Base-by-base conservation (phyloP, 1,284 basidiomycete genomes). In the Somion occarium region DNA sequence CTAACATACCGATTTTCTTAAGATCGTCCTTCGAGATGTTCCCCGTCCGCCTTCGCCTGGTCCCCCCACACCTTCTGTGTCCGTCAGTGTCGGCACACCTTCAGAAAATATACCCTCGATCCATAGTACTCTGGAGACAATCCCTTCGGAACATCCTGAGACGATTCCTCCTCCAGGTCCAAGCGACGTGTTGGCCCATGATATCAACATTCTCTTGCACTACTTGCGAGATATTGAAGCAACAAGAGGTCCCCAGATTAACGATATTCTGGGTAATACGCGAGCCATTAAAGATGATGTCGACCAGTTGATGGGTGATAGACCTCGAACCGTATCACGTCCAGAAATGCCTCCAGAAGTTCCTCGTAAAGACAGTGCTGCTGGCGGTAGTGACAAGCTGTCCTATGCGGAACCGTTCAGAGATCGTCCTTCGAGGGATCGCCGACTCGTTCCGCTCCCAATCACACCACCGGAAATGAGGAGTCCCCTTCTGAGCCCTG, bases 161-260 rank as follows among this genome's bases (percentile, higher is more conserved):
- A 57, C 22, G 57, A 64, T 27, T 52, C 50, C 38, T 45, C 7
- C 30, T 34, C 59, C 20, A 54, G 72, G 51, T 57, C 61, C 62
- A 56, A 71, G 65, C 59, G 75, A 65, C 64, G 78, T 73, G 52
- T 63, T 85, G 46, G 77, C 75, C 3, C 73, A 78, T n/a, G 87
- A 90, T 57, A 73, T 91, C 23, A 80, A 84, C 56, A 72, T 78
- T 5, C 65, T 91, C 11, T 73, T 83, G 22, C 78, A 85, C 5
- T 79, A 83, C 53, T 64, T 91, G 18, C 75, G 81, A 24, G 74
- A 78, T 9, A 70, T 84, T 27, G 79, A 88, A 59, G 71, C 74
- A 37, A 68, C 71, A 15, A 69, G 83, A 50, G 80, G 78, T 0
- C 70, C 75, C 1, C 87, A 91, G 56, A 78, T 74, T 44, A 69